Evolutionary conservation across 768 basidiomycete species (phyloP), one percentile per base, ranked within the genome.

Genomic region (Galerina sulciceps): DNA sequence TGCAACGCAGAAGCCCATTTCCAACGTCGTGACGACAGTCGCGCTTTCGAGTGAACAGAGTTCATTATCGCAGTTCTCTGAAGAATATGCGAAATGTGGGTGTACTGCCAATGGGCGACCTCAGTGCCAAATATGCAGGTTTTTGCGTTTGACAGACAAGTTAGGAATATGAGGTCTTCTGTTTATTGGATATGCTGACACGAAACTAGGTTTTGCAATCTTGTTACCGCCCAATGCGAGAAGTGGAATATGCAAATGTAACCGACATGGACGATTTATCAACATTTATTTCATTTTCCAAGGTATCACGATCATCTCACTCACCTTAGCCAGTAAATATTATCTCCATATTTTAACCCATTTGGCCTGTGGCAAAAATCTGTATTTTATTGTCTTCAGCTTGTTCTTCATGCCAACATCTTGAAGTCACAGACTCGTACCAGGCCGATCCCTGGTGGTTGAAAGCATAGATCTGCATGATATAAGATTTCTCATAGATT

Each of bases 111-210:
- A 55, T 45, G 56, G 50, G 14, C 14, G 22, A 34, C 43, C 38
- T 10, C 23, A 36, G 9, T 65, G 65, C 44, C 45, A 42, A 31
- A 46, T 56, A 45, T 65, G 65, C 23, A 40, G 42, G 20, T 23
- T 65, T n/a, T 42, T 65, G 42, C 45, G 36, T 34, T 54, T 63
- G 36, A 51, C 61, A 36, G 65, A 65, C 35, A 59, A 42, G 64
- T 62, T 35, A 15, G 61, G 26, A 57, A 23, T 20, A n/a, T 18
- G 41, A 9, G 2, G 50, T 31, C 20, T 51, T 20, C 35, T 22
- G 15, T 22, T 14, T 5, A 36, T n/a, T 35, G 15, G 6, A 35
- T 38, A 17, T n/a, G 13, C 49, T 58, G 50, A 58, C 17, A 23
- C 22, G 8, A 13, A 37, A 31, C 22, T 42, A 63, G 61, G 22